Evolutionary conservation across 179 eudicot genomes (phyloP).

Genomic region (Dionaea muscipula): DNA sequence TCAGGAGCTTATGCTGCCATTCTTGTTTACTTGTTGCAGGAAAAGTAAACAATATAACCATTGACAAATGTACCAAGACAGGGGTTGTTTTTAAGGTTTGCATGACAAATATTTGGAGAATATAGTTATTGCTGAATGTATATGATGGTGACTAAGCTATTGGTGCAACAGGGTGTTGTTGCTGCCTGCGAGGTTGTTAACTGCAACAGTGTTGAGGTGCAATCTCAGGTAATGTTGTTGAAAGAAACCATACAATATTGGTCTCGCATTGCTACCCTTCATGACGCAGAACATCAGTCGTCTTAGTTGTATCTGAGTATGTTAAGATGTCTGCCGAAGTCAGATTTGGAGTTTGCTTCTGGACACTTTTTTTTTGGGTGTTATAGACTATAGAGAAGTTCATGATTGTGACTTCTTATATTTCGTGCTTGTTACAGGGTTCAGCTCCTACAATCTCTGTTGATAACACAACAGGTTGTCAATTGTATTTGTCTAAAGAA

Average conservation of each 20-base stretch:
- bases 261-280: too few species aligned
- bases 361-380: too few species aligned
- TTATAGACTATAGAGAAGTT: too few species aligned
- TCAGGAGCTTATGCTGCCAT: conserved; percentile 2
- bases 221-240: conserved; percentile 62
- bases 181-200: conserved; percentile 97
- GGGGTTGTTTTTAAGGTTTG: conserved; percentile 83
- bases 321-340: too few species aligned
- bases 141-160: not conserved
- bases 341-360: too few species aligned
- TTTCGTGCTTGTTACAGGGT: conserved; percentile 38
- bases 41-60: conserved; percentile 86
- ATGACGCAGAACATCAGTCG: too few species aligned
- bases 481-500: conserved; percentile 77
- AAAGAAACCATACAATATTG: too few species aligned
- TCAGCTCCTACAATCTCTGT: conserved; percentile 90
- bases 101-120: conserved; percentile 5
- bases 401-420: conserved; percentile 8
- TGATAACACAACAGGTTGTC: conserved; percentile 91
- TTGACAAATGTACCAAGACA: conserved; percentile 89
- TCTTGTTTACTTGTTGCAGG: conserved; percentile 36
- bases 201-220: conserved; percentile 84
- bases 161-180: conserved; percentile 66
- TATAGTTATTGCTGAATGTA: not conserved
- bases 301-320: too few species aligned